Percentiles rank a stretch among this genome's conserved stretches.
Evolutionary conservation across 2,329 filamentous ascomycete species (phyloP).

Genomic region (Claviceps arundinis): DNA sequence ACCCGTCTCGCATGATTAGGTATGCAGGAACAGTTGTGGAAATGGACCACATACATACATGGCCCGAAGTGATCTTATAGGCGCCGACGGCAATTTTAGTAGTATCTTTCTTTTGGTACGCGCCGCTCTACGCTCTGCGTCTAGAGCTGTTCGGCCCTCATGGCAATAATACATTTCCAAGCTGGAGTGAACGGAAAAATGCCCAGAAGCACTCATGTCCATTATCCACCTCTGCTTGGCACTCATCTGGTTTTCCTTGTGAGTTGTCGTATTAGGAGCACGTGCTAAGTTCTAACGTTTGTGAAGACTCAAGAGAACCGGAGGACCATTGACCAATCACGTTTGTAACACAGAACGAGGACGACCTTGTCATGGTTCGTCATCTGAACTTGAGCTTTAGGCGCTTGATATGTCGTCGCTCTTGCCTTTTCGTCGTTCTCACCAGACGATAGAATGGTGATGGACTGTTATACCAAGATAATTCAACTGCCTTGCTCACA

Average conservation of each 20-base stretch:
- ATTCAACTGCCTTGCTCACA: neutral
- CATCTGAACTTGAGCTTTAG: neutral
- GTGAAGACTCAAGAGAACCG: neutral
- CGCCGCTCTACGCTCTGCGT: neutral
- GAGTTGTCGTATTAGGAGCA: neutral
- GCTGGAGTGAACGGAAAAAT: neutral
- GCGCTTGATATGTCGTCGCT: too few species aligned
- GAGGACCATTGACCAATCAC: neutral
- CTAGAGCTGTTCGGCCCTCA: neutral
- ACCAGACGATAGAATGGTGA: neutral
- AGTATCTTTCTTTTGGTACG: too few species aligned
- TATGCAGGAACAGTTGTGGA: slow-evolving; percentile 9
- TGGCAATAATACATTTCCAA: neutral
- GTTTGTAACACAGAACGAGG: neutral
- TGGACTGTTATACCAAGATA: too few species aligned
- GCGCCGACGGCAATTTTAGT: slow-evolving; percentile 18
- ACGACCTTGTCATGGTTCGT: neutral
- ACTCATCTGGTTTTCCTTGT: neutral
- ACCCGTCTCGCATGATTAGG: slow-evolving; percentile 12
- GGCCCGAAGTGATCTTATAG: slow-evolving; percentile 19
- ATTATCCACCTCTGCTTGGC: neutral
- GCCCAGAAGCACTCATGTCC: too few species aligned
- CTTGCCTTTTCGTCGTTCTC: neutral
- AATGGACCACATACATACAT: slow-evolving; percentile 18
- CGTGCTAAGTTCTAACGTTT: neutral